Conservation (phyloP, 768 basidiomycete genomes). For the Mycena olivaceomarginata region DNA sequence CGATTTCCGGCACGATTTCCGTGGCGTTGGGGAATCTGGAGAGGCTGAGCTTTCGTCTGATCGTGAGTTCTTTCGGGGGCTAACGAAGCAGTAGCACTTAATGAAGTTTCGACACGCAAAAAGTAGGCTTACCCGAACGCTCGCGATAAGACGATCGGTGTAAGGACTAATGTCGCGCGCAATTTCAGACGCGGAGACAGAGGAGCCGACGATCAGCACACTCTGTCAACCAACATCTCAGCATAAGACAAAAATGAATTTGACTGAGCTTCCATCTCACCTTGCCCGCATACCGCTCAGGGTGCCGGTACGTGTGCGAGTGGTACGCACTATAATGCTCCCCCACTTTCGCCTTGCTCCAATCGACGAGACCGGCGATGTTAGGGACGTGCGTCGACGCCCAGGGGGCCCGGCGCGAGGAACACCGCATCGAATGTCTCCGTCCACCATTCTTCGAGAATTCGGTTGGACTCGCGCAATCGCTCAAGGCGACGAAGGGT, state of each 20-base stretch:
- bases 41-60: constrained; percentile 41
- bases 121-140: constrained; percentile 43
- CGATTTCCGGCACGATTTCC: constrained; percentile 50
- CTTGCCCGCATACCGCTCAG: constrained; percentile 35
- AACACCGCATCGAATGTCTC: constrained; percentile 37
- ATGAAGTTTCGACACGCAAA: not conserved
- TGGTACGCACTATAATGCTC: constrained; percentile 23
- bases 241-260: not conserved
- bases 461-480: constrained; percentile 29
- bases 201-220: constrained; percentile 44
- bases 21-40: constrained; percentile 50
- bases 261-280: constrained; percentile 41
- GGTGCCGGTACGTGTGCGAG: constrained; percentile 34
- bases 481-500: constrained; percentile 35
- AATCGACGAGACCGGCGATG: constrained; percentile 37
- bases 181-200: constrained; percentile 45
- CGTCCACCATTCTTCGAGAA: constrained; percentile 37
- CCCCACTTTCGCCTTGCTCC: constrained; percentile 37
- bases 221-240: constrained; percentile 15
- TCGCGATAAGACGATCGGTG: constrained; percentile 41
- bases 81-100: constrained; percentile 31
- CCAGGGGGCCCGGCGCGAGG: constrained; percentile 25
- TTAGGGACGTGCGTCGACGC: constrained; percentile 29
- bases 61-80: constrained; percentile 23
- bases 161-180: constrained; percentile 46